phyloP scores from a whole-genome alignment of 2,329 filamentous ascomycete genomes.

The Alternaria longipes region DNA sequence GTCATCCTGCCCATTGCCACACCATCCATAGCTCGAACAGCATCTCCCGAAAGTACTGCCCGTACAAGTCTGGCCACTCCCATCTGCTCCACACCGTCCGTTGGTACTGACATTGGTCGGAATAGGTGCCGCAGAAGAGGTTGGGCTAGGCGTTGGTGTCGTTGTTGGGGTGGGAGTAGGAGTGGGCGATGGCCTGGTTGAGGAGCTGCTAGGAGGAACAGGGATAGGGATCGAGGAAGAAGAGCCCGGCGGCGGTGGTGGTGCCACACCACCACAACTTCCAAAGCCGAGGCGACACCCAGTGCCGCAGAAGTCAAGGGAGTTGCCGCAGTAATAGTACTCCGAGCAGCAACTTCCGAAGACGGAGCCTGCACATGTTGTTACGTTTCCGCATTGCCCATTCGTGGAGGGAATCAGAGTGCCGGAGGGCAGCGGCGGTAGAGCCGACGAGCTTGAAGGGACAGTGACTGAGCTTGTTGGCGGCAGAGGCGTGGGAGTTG shows the following conservation, averaged over 20 bases:
- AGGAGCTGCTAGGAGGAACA: constrained; percentile 9
- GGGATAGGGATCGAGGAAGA: constrained; percentile 21
- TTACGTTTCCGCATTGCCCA: constrained; percentile 41
- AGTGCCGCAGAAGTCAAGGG: constrained; percentile 35
- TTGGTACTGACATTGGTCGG: constrained; percentile 40
- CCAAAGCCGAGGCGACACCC: constrained; percentile 41
- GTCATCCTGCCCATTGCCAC: constrained; percentile 28
- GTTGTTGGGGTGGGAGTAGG: constrained; percentile 24
- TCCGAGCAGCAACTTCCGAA: constrained; percentile 41
- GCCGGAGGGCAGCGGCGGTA: constrained; percentile 37
- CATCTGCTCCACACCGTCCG: constrained; percentile 37
- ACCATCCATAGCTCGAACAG: constrained; percentile 41
- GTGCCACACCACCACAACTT: constrained; percentile 28
- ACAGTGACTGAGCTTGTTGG: constrained; percentile 13
- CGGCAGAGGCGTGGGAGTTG: constrained; percentile 31
- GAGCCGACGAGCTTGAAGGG: constrained; percentile 21
- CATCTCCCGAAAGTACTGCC: constrained; percentile 38
- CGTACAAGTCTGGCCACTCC: constrained; percentile 32
- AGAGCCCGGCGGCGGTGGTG: constrained; percentile 27
- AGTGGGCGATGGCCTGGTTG: constrained; percentile 24
- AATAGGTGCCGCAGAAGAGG: constrained; percentile 20
- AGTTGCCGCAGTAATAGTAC: constrained; percentile 38
- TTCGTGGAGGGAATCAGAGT: constrained; percentile 35
- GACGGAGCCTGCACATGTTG: constrained; percentile 37
- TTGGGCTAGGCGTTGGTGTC: constrained; percentile 23